Evolutionary conservation across 768 basidiomycete species (phyloP).

Genomic region (Dictyophora rubrovolvata): DNA sequence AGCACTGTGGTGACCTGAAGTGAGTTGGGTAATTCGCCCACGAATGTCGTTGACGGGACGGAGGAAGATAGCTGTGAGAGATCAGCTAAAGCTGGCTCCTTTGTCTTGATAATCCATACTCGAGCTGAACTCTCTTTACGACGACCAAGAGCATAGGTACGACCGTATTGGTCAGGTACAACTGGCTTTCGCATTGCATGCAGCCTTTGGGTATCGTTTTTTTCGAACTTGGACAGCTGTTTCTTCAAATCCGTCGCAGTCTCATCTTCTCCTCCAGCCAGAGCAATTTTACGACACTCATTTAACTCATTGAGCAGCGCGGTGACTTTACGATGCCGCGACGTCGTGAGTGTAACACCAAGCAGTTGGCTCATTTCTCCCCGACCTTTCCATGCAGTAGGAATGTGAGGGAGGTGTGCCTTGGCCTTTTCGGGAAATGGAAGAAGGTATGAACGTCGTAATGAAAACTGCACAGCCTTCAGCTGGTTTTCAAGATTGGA

Average conservation of each 20-base stretch:
- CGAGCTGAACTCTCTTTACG: conserved; percentile 85
- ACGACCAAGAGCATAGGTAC: conserved; percentile 77
- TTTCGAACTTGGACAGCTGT: conserved; percentile 56
- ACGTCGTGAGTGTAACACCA: conserved; percentile 49
- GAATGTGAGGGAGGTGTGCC: conserved; percentile 44
- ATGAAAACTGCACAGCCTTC: conserved; percentile 41
- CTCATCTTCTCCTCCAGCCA: conserved; percentile 45
- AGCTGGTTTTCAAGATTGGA: conserved; percentile 56
- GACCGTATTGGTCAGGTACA: conserved; percentile 61
- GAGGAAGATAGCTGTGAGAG: conserved; percentile 15
- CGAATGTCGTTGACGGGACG: conserved; percentile 18
- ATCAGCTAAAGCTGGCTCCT: conserved; percentile 6
- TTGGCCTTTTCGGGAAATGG: conserved; percentile 70
- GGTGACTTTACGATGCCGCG: conserved; percentile 59
- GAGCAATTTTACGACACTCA: conserved; percentile 49
- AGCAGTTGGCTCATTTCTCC: conserved; percentile 49
- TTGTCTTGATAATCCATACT: conserved; percentile 72
- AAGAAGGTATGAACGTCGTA: conserved; percentile 57
- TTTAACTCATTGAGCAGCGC: conserved; percentile 56
- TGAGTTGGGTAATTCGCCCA: background rate
- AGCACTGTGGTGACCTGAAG: conserved; percentile 53
- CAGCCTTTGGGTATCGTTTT: conserved; percentile 43
- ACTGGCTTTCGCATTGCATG: conserved; percentile 47
- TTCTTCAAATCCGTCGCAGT: conserved; percentile 39
- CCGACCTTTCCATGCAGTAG: conserved; percentile 60